Base-by-base conservation (phyloP, 2,329 filamentous ascomycete species). In the Pseudogymnoascus sp. region DNA sequence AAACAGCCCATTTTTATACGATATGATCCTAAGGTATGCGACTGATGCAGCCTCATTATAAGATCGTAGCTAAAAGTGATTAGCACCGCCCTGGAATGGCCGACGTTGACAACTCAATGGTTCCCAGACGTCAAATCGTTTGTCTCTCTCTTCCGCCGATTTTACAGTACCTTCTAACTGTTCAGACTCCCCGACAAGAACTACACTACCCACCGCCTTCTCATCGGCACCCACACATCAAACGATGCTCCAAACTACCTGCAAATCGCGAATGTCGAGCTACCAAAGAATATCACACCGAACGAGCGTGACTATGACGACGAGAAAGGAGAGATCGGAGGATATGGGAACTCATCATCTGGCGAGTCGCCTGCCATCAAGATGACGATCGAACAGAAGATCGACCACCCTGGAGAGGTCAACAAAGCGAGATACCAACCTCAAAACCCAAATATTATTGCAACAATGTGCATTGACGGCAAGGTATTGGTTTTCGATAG, bases 391-490 rank as follows among this genome's bases (percentile, higher is more conserved):
- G 88, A 94, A 60, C 94, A 99, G 76, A 94, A 90, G 76, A 99
- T 99, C 73, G 90, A 96, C 74, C 94, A 99, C 74, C 92, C 92
- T 14, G 90, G 91, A 66, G 94, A 99, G 75, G 92, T 99, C 73
- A 99, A 99, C 82, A 99, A 97, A 79, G 95, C 94, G 14, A 88
- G 94, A 68, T 97, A 97, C 73, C 92, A 97, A 76, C 94, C 94
- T 11, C 93, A 97, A 74, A 99, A 99, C 72, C 92, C 93, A 4
- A 92, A 99, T 71, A 87, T 99, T 63, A 95, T 99, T 70, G 94
- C 94, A 2, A 97, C 94, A 0, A 87, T 97, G 77, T 92, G 91
- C 67, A 85, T 91, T 6, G 90, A 97, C 73, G 90, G 91, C 66
- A 88, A 86, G 67, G 90, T 97, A 42, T 86, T 97, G 74, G 86